A percentile compares a stretch with the other conserved stretches of the same genome.
These are phyloP conservation scores for Oleoguttula mirabilis DNA, from an alignment of 495 filamentous ascomycete genomes.

Conservation along the genomic window DNA sequence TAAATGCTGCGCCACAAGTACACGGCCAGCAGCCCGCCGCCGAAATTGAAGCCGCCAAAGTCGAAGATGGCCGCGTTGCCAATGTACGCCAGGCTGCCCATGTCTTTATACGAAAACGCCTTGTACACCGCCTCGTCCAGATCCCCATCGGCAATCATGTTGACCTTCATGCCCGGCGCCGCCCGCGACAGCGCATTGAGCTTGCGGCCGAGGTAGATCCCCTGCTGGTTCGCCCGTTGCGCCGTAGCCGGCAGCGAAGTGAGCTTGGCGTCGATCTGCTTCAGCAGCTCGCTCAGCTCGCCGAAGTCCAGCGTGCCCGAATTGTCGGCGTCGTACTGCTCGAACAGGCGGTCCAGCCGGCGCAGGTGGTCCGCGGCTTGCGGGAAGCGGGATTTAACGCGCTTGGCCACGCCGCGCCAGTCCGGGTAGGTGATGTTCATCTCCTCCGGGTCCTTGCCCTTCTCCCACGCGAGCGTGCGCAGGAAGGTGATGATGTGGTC, in stretches of 20 bases:
- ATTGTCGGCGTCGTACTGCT: conserved; percentile 83
- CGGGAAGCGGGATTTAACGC: conserved; percentile 79
- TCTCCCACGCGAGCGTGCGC: conserved; percentile 82
- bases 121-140: conserved; percentile 88
- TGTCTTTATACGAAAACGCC: conserved; percentile 86
- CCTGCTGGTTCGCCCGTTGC: conserved; percentile 96
- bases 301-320: conserved; percentile 86
- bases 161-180: conserved; percentile 60
- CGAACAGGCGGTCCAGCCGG: conserved; percentile 79
- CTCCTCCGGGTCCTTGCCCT: conserved; percentile 72
- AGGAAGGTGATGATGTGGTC: conserved; percentile 80
- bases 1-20: conserved; percentile 97
- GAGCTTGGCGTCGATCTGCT: conserved; percentile 44
- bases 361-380: conserved; percentile 85
- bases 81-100: conserved; percentile 89
- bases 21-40: conserved; percentile 80
- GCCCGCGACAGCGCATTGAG: conserved; percentile 83
- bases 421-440: conserved; percentile 74
- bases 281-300: conserved; percentile 76
- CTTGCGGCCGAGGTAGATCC: conserved; percentile 83
- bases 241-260: conserved; percentile 46
- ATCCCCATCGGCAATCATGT: conserved; percentile 78
- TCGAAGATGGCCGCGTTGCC: conserved; percentile 96
- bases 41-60: conserved; percentile 63
- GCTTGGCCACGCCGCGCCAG: conserved; percentile 71